Evolutionary conservation across 495 filamentous ascomycete species (phyloP).

Genomic region (Podospora conica): DNA sequence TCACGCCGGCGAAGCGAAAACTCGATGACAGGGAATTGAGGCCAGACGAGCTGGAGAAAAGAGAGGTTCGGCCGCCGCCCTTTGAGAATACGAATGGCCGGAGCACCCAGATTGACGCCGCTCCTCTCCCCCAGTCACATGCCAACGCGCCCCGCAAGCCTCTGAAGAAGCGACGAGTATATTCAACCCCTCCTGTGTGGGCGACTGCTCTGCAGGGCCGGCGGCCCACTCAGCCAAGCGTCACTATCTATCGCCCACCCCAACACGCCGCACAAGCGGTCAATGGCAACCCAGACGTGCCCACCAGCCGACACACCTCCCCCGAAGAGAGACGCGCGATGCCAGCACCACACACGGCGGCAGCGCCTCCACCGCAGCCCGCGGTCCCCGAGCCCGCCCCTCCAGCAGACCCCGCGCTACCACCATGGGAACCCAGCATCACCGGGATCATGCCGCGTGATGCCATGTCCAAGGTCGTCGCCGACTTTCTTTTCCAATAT

Average conservation of each 20-base stretch:
- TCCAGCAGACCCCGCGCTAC: slow-evolving; percentile 26
- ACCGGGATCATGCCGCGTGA: slow-evolving; percentile 58
- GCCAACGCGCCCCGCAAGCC: slow-evolving; percentile 25
- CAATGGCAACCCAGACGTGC: slow-evolving; percentile 37
- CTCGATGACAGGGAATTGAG: slow-evolving; percentile 45
- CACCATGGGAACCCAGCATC: slow-evolving; percentile 71
- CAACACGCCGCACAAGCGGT: slow-evolving; percentile 21
- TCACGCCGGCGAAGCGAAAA: slow-evolving; percentile 48
- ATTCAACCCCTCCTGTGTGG: slow-evolving; percentile 41
- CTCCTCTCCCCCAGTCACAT: slow-evolving; percentile 15
- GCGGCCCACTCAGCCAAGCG: slow-evolving; percentile 31
- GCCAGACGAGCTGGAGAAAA: slow-evolving; percentile 40
- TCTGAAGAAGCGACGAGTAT: slow-evolving; percentile 31
- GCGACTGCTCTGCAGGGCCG: slow-evolving; percentile 28
- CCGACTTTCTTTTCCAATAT: slow-evolving; percentile 66
- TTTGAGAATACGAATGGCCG: slow-evolving; percentile 39
- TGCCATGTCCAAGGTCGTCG: slow-evolving; percentile 58
- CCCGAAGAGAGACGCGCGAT: slow-evolving; percentile 39
- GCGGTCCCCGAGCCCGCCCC: background rate
- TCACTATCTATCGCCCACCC: slow-evolving; percentile 30
- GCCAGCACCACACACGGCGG: slow-evolving; percentile 9
- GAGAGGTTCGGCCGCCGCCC: slow-evolving; percentile 35
- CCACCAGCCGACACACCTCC: slow-evolving; percentile 43
- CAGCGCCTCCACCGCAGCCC: slow-evolving; percentile 4
- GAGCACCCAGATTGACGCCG: slow-evolving; percentile 11